Base-by-base conservation (phyloP, 345 rosid species). In the Pseudoturritis turrita region DNA sequence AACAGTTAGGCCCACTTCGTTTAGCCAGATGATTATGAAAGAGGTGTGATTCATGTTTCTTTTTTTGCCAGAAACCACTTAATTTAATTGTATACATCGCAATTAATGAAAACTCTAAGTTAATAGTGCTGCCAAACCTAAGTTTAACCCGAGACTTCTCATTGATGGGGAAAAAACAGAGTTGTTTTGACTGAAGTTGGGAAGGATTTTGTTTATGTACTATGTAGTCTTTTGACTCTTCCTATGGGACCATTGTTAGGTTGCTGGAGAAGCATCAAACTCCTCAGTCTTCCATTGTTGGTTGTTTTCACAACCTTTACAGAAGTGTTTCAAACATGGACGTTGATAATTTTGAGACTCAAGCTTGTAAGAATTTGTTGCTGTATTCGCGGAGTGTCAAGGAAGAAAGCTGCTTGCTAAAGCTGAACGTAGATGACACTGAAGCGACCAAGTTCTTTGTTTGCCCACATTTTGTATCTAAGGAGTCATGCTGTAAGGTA, bases 181-280 rank as follows among this genome's bases (percentile, higher is more conserved):
- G 72, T 80, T 29, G 41, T 76, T 25, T 68, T 55, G 39, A 78
- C 78, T 29, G 80, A 80, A 60, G 78, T 78, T 39, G 72, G 69
- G 8, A 68, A 63, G 37, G 75, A 76, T 62, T 72, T 76, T 26
- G 78, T 76, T 19, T 73, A 76, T 11, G 59, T 72, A 2, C 69
- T 76, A 12, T 72, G 76, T 44, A 45, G 78, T 33, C 59, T 80
- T 8, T 9, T 76, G 22, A 55, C 70, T 11, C 46, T 80, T 1
- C 76, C 80, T 4, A 17, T 76, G 25, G 80, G 75, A 60, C 77
- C 4, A 61, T 76, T 47, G 60, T 67, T 12, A 45, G 71, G 43
- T 47, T 66, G 37, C 45, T 71, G 4, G 72, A 74, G 45, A 57
- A 65, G 59, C 67, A 73, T 46, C 66, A 47, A 21, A 46, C 51